Conservation (phyloP, 2,329 filamentous ascomycete species). For the Talaromyces islandicus region DNA sequence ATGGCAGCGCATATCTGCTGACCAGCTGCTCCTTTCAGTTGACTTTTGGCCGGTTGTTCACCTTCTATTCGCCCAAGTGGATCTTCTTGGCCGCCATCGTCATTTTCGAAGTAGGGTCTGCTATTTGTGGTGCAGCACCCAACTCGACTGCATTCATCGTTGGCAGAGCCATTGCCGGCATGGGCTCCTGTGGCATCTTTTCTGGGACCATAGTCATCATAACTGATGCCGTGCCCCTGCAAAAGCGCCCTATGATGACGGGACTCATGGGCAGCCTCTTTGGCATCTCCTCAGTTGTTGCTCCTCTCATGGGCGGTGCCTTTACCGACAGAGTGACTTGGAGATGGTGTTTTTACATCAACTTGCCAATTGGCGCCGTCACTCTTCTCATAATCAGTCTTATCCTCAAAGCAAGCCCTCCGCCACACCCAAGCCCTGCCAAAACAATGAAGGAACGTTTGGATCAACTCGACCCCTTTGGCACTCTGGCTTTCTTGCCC, state of each 20-base stretch:
- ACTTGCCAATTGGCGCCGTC: conserved; percentile 30
- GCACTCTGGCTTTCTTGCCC: conserved; percentile 41
- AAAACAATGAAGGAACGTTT: conserved; percentile 19
- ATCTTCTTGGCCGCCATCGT: conserved; percentile 33
- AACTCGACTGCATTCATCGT: conserved; percentile 25
- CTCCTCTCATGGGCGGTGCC: conserved; percentile 13
- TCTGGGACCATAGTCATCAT: conserved; percentile 21
- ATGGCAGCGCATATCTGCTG: conserved; percentile 35
- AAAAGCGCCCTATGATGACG: conserved; percentile 17
- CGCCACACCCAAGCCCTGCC: conserved; percentile 21
- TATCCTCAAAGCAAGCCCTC: conserved; percentile 22
- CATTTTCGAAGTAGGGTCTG: conserved; percentile 42
- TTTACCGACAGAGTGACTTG: conserved; percentile 29
- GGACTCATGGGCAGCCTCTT: conserved; percentile 21
- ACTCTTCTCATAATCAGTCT: conserved; percentile 27
- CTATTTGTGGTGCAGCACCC: conserved; percentile 34
- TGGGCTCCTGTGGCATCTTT: conserved; percentile 22
- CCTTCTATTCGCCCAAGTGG: conserved; percentile 41
- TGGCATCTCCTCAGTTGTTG: conserved; percentile 14
- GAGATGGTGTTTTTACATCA: conserved; percentile 42
- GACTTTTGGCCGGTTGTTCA: conserved; percentile 40
- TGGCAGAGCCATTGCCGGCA: conserved; percentile 27
- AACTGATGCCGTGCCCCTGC: conserved; percentile 17
- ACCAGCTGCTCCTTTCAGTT: conserved; percentile 29
- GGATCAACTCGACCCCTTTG: conserved; percentile 34